Percentiles rank a stretch among this genome's conserved stretches.
phyloP scores from a whole-genome alignment of 2,329 filamentous ascomycete genomes.

The Penicillium decumbens region DNA sequence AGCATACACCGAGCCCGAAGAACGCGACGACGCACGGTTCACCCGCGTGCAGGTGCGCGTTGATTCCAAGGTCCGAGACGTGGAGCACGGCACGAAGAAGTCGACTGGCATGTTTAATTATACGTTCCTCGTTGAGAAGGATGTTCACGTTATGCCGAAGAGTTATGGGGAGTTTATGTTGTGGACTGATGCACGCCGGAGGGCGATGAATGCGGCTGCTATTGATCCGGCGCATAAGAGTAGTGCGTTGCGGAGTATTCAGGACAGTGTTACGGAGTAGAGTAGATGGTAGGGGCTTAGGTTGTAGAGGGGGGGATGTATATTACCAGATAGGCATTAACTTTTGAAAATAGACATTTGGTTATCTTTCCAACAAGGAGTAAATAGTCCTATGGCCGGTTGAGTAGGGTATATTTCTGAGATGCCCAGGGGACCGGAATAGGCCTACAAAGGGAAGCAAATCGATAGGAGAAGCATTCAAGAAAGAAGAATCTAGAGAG shows the following conservation, averaged over 20 bases:
- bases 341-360: too few species aligned
- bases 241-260: slow-evolving; percentile 31
- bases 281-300: background rate
- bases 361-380: too few species aligned
- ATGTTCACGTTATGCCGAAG: slow-evolving; percentile 62
- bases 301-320: background rate
- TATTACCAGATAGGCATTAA: background rate
- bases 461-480: too few species aligned
- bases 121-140: slow-evolving; percentile 62
- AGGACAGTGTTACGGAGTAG: slow-evolving; percentile 41
- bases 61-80: slow-evolving; percentile 66
- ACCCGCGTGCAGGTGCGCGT: slow-evolving; percentile 66
- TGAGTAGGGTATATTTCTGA: too few species aligned
- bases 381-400: too few species aligned
- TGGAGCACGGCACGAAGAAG: slow-evolving; percentile 64
- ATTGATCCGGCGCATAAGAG: slow-evolving; percentile 35
- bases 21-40: slow-evolving; percentile 46
- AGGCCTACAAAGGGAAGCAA: too few species aligned
- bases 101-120: slow-evolving; percentile 73
- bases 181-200: slow-evolving; percentile 57
- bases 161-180: slow-evolving; percentile 62
- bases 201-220: slow-evolving; percentile 51
- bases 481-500: too few species aligned
- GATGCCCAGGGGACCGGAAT: too few species aligned
- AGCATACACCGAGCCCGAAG: slow-evolving; percentile 64